Evolutionary conservation across 2,329 filamentous ascomycete genomes (phyloP).

Genomic region (Albophoma yamanashiensis): DNA sequence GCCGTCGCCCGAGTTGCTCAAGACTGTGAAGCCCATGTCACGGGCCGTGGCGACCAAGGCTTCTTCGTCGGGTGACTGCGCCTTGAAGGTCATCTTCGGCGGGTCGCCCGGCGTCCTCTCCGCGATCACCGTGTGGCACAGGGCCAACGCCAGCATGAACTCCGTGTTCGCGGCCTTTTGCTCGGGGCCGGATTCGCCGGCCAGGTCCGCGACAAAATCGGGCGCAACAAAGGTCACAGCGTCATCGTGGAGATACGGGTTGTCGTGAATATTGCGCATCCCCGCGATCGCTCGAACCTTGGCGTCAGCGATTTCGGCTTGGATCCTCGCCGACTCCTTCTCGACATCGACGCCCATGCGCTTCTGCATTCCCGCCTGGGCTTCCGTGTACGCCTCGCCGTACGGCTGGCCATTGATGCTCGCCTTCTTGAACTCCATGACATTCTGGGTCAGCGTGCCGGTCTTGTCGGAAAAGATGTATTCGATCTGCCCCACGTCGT

Average conservation of each 20-base stretch:
- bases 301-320: constrained; percentile 68
- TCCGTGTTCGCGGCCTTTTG: constrained; percentile 71
- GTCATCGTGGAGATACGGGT: constrained; percentile 84
- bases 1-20: constrained; percentile 69
- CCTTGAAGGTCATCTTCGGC: constrained; percentile 88
- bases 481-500: constrained; percentile 95
- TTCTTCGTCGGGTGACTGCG: constrained; percentile 93
- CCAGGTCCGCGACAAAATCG: constrained; percentile 75
- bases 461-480: constrained; percentile 99
- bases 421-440: constrained; percentile 99
- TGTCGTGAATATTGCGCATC: constrained; percentile 71
- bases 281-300: constrained; percentile 61
- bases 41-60: constrained; percentile 88
- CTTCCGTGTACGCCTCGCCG: constrained; percentile 95
- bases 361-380: constrained; percentile 91
- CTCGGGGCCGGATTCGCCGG: constrained; percentile 62
- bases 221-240: constrained; percentile 87
- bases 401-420: constrained; percentile 95
- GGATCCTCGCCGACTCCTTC: constrained; percentile 61
- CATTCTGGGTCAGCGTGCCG: constrained; percentile 88
- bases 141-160: constrained; percentile 88
- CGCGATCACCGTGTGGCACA: constrained; percentile 96
- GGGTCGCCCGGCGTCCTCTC: constrained; percentile 84
- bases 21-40: constrained; percentile 88
- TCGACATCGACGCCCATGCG: constrained; percentile 80